Evolutionary conservation across 169 alveolate genomes (phyloP).

Genomic region (Eimeria sp.): DNA sequence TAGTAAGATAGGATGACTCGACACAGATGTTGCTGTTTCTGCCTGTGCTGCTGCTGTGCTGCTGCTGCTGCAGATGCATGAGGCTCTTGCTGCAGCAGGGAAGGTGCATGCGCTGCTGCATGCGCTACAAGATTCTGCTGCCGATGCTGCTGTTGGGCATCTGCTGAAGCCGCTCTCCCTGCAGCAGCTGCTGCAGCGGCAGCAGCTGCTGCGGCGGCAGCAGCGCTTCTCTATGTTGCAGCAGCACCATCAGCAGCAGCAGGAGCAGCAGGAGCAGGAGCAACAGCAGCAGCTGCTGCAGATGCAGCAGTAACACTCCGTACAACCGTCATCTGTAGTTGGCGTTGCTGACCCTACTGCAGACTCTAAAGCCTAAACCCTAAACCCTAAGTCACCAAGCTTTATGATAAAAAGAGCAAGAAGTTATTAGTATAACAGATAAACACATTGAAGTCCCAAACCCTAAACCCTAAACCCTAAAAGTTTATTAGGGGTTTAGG

Average conservation of each 20-base stretch:
- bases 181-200: not conserved
- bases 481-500: no score
- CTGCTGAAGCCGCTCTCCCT: constrained; percentile 32
- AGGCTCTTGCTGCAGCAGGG: constrained; percentile 41
- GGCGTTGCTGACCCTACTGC: not conserved
- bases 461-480: no score
- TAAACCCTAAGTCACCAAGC: not conserved
- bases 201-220: no score
- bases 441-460: no score
- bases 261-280: not conserved
- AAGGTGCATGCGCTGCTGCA: constrained; percentile 47
- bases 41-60: constrained; percentile 1
- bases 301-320: no score
- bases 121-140: constrained; percentile 17
- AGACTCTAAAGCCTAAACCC: constrained; percentile 13
- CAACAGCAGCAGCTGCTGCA: not conserved
- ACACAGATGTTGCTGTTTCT: not conserved
- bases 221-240: not conserved
- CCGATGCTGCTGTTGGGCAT: not conserved
- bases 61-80: no score
- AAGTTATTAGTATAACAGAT: no score
- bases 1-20: not conserved
- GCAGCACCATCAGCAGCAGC: constrained; percentile 1
- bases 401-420: no score
- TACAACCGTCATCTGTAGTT: not conserved